A percentile compares a stretch with the other conserved stretches of the same genome.
Evolutionary conservation across 371 early-diverging fungal genomes (phyloP).

Genomic region (Circinella minor): DNA sequence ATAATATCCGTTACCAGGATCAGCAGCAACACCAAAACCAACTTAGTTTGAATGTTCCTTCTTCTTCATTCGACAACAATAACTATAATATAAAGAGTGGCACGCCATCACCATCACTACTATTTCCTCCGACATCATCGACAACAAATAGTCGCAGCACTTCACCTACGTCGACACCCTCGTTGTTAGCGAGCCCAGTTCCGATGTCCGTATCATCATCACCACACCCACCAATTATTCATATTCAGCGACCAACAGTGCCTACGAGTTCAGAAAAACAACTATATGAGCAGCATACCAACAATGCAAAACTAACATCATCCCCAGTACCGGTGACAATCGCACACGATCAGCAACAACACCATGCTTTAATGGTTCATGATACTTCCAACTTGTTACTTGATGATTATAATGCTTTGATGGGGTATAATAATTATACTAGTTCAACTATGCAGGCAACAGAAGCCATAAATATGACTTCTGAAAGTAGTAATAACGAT

Average conservation of each 20-base stretch:
- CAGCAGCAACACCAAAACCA: neutral
- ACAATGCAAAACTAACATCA: neutral
- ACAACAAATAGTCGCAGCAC: slow-evolving; percentile 4
- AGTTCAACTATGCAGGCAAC: neutral
- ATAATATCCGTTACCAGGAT: neutral
- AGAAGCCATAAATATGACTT: neutral
- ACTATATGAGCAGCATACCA: neutral
- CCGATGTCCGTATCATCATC: slow-evolving; percentile 8
- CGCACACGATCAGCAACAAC: neutral
- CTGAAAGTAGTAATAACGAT: neutral
- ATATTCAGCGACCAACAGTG: slow-evolving; percentile 2
- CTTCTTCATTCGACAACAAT: neutral
- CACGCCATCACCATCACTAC: neutral
- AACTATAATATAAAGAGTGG: no score
- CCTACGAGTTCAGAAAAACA: neutral
- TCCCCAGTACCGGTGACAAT: neutral
- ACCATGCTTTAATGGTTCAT: neutral
- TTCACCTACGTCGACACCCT: slow-evolving; percentile 13
- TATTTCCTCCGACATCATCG: neutral
- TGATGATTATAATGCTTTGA: neutral
- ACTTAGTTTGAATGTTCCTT: neutral
- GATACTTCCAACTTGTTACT: slow-evolving; percentile 1
- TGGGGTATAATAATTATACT: neutral
- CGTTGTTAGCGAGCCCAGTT: slow-evolving; percentile 5
- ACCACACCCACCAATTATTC: neutral